Evolutionary conservation across 306 rosid species (phyloP).

Genomic region (Cicer pinnatifidum): DNA sequence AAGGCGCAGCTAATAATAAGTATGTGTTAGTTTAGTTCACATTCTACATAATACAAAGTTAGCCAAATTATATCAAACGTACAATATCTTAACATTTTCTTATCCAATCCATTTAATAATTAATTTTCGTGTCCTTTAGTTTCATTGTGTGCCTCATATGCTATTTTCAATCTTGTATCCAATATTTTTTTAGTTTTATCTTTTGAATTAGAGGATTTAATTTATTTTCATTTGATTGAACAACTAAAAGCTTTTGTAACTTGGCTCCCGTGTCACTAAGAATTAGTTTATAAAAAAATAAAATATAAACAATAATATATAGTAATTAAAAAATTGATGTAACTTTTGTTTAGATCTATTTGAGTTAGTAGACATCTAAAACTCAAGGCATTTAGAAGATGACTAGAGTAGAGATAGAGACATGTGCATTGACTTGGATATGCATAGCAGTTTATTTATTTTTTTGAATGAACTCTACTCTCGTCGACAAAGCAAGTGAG

Average conservation of each 20-base stretch:
- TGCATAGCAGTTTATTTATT: not conserved
- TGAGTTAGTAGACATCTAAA: not conserved
- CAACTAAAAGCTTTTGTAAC: not conserved
- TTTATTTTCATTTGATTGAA: not conserved
- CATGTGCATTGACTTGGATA: slow-evolving; percentile 25
- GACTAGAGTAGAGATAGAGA: slow-evolving; percentile 17
- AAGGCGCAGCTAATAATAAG: not conserved
- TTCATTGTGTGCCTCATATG: not conserved
- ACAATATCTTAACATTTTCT: not conserved
- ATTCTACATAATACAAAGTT: not conserved
- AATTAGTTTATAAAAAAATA: no score
- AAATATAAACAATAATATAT: no score
- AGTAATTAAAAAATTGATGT: no score
- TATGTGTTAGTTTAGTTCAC: not conserved
- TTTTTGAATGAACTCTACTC: slow-evolving; percentile 61
- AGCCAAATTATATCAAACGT: not conserved
- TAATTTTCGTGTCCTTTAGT: not conserved
- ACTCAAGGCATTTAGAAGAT: not conserved
- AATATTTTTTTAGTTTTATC: not conserved
- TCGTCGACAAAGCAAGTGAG: slow-evolving; percentile 71
- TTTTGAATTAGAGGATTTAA: not conserved
- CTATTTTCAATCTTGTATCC: not conserved
- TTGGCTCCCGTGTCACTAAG: not conserved
- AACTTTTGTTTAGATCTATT: not conserved
- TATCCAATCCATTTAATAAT: not conserved